Evolutionary conservation across 2,329 filamentous ascomycete species (phyloP).

Genomic region (Fusarium globosum): DNA sequence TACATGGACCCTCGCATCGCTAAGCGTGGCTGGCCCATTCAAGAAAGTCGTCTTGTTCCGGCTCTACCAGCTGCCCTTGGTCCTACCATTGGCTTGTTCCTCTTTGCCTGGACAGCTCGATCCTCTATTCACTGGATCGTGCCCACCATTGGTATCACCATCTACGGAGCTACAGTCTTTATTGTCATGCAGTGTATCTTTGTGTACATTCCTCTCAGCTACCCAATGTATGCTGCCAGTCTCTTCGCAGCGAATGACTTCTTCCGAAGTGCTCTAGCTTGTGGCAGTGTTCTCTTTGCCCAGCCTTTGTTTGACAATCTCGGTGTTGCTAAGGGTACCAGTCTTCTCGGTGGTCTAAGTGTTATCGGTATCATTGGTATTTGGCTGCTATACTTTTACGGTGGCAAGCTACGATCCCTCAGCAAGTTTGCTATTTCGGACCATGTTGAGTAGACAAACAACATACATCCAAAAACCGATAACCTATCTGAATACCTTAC

Average conservation of each 20-base stretch:
- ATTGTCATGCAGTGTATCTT: constrained; percentile 70
- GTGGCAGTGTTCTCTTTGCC: constrained; percentile 69
- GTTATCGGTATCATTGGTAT: constrained; percentile 68
- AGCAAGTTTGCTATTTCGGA: constrained; percentile 66
- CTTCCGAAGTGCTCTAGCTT: constrained; percentile 67
- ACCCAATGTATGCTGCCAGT: constrained; percentile 67
- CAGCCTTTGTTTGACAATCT: constrained; percentile 69
- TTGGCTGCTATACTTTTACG: constrained; percentile 68
- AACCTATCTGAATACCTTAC: neutral
- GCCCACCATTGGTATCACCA: constrained; percentile 66
- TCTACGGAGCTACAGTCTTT: constrained; percentile 64
- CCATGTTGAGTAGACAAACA: constrained; percentile 22
- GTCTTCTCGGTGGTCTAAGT: constrained; percentile 66
- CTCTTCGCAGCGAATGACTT: constrained; percentile 72
- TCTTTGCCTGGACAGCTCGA: constrained; percentile 69
- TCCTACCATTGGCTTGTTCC: constrained; percentile 68
- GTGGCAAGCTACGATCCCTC: constrained; percentile 63
- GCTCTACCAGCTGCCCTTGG: constrained; percentile 64
- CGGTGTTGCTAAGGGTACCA: constrained; percentile 67
- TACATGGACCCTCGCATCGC: constrained; percentile 63
- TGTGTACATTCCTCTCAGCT: constrained; percentile 67
- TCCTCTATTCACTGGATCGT: constrained; percentile 64
- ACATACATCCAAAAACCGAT: too few species aligned
- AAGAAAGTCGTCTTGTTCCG: constrained; percentile 66
- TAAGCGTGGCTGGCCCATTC: constrained; percentile 60